Base-by-base conservation (phyloP, 305 asterid species). In the Fraxinus sp. region DNA sequence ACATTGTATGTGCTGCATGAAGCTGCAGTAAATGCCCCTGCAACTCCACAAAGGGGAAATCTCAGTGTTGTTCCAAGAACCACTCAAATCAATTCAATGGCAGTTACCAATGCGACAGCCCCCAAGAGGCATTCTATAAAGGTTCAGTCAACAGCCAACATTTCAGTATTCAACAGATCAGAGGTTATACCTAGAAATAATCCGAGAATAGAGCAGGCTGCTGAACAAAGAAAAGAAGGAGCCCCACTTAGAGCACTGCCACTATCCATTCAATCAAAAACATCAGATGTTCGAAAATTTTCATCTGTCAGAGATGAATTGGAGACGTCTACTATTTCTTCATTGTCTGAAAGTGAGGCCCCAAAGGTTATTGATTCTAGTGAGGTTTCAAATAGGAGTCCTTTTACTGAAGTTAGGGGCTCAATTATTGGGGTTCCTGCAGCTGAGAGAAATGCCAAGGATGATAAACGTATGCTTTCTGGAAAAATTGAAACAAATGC, bases 171-270 rank as follows among this genome's bases (percentile, higher is more conserved):
- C 90, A 89, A 81, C 84, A 90, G 93, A 86, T 90, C 97, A 82
- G 99, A 95, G 80, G 93, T 87, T 66, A 79, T 95, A 77, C 97
- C 99, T 72, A 90, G 97, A 90, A 89, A 90, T 88, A 91, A 90
- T 87, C 84, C 88, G 66, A 91, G 90, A 89, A 79, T 85, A 59
- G 98, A 96, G 85, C 95, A 88, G 85, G 87, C 92, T 85, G 85
- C 89, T 80, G 99, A 97, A 89, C 87, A 90, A 43, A 93, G 92
- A 88, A 97, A 90, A 88, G 99, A 92, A 79, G 99, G 93, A 77
- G 82, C 84, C 85, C 83, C 91, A 43, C 87, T 83, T 71, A 95
- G 93, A 88, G 82, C 92, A 57, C 80, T 87, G 86, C 91, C 90
- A 74, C 82, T 81, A 79, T 88, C 94, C 41, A 83, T 86, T 87